These are phyloP conservation scores for Otatea glauca DNA, from an alignment of 176 grass and related monocot genomes.

Conservation along the genomic window DNA sequence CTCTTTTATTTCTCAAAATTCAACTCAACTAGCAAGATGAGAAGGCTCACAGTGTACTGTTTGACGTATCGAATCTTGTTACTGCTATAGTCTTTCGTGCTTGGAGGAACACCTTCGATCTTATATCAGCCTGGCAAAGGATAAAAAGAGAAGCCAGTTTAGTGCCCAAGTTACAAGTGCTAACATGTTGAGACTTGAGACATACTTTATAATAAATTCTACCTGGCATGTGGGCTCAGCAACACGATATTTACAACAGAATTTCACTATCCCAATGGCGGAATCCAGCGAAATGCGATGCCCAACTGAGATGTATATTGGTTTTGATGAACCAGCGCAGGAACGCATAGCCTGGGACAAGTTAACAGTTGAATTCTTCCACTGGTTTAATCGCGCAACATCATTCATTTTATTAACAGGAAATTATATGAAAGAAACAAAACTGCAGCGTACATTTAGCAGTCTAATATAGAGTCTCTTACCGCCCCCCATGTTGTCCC, in stretches of 20 bases:
- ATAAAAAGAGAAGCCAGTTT: neutral
- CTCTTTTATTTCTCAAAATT: neutral
- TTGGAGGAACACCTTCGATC: conserved; percentile 84
- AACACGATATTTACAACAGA: conserved; percentile 77
- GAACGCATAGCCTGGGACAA: conserved; percentile 63
- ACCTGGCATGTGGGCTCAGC: conserved; percentile 88
- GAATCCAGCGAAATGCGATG: conserved; percentile 84
- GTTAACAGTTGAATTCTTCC: neutral
- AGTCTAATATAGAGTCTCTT: conserved; percentile 32
- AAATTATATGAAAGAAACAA: neutral
- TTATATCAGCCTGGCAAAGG: conserved; percentile 78
- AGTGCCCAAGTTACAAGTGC: conserved; percentile 9
- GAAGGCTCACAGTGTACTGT: neutral
- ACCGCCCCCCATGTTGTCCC: conserved; percentile 77
- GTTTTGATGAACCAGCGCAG: conserved; percentile 62
- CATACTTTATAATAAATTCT: conserved; percentile 30
- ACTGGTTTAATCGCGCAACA: neutral
- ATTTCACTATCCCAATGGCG: conserved; percentile 58
- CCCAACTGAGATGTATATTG: conserved; percentile 79
- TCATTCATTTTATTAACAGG: neutral
- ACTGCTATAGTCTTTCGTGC: conserved; percentile 27
- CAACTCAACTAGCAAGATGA: neutral
- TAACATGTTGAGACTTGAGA: neutral
- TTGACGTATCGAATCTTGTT: neutral
- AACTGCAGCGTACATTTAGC: neutral